phyloP scores from a whole-genome alignment of 441 rosid genomes.

The Eruca vesicaria region DNA sequence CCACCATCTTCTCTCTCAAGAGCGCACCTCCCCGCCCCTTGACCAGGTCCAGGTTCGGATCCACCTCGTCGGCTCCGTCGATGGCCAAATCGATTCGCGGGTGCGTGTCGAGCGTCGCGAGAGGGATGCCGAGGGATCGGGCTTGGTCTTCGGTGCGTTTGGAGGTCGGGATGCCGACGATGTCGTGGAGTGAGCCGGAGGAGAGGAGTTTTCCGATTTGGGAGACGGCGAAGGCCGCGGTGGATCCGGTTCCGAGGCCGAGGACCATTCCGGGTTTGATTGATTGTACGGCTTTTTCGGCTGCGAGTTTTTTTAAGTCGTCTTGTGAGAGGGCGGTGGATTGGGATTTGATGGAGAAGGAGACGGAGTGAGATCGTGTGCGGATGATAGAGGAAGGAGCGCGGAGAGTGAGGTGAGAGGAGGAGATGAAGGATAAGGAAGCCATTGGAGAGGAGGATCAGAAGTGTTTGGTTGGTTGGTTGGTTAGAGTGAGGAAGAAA shows the following conservation, averaged over 20 bases:
- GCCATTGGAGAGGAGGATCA: not conserved
- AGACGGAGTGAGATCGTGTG: not conserved
- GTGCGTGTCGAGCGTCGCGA: slow-evolving; percentile 65
- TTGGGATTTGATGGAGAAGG: slow-evolving; percentile 53
- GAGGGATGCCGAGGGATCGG: slow-evolving; percentile 66
- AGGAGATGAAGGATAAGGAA: not conserved
- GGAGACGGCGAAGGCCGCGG: slow-evolving; percentile 85
- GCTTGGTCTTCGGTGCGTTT: slow-evolving; percentile 90
- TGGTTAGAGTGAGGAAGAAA: not conserved
- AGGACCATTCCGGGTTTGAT: slow-evolving; percentile 89
- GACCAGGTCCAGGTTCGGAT: slow-evolving; percentile 75
- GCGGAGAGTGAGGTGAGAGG: not conserved
- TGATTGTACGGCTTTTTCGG: slow-evolving; percentile 83
- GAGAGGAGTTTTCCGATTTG: slow-evolving; percentile 65
- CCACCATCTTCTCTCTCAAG: slow-evolving; percentile 89
- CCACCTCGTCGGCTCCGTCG: slow-evolving; percentile 97
- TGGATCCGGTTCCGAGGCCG: slow-evolving; percentile 92
- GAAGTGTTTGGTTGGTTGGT: not conserved
- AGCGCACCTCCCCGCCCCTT: slow-evolving; percentile 96
- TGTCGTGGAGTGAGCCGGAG: slow-evolving; percentile 57
- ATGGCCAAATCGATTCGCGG: slow-evolving; percentile 80
- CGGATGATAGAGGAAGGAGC: not conserved
- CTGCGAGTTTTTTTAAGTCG: slow-evolving; percentile 80
- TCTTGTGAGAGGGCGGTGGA: slow-evolving; percentile 67
- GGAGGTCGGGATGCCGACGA: slow-evolving; percentile 84